phyloP scores from a whole-genome alignment of 345 rosid genomes.

The Trapa incisa region DNA sequence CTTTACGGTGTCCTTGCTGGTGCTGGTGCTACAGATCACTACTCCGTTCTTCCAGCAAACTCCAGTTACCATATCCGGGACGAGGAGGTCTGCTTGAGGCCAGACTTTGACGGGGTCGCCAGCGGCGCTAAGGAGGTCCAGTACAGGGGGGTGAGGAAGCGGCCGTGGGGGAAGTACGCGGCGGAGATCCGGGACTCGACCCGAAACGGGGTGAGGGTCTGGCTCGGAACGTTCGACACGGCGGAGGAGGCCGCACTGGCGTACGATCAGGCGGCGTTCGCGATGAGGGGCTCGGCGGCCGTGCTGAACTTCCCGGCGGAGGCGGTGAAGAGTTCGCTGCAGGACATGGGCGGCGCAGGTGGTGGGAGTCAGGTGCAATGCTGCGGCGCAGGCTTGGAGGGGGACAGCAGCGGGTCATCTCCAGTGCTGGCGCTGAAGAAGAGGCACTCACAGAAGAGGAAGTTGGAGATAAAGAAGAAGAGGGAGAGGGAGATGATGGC shows the following conservation, averaged over 20 bases:
- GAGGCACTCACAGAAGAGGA: constrained; percentile 33
- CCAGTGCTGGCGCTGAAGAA: constrained; percentile 45
- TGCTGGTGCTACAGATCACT: constrained; percentile 7
- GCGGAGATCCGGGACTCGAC: constrained; percentile 67
- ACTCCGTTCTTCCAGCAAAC: constrained; percentile 2
- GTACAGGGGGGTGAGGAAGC: constrained; percentile 45
- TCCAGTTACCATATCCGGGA: not conserved
- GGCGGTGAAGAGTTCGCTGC: constrained; percentile 34
- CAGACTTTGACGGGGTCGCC: constrained; percentile 4
- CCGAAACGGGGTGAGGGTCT: constrained; percentile 45
- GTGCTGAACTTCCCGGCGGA: constrained; percentile 38
- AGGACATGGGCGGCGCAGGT: constrained; percentile 17
- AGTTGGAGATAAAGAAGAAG: constrained; percentile 25
- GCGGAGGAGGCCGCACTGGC: constrained; percentile 59
- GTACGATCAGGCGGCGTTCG: constrained; percentile 63
- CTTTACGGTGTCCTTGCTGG: constrained; percentile 34
- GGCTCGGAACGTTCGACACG: constrained; percentile 59
- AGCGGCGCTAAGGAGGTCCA: constrained; percentile 7
- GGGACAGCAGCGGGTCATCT: constrained; percentile 16
- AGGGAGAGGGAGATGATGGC: constrained; percentile 19
- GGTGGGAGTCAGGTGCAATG: constrained; percentile 1
- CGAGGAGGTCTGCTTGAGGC: constrained; percentile 23
- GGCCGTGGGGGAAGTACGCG: constrained; percentile 64
- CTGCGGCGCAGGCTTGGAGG: not conserved
- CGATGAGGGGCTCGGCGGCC: constrained; percentile 42